Evolutionary conservation across 2,329 filamentous ascomycete genomes (phyloP), one percentile per base, ranked within the genome.

Genomic region (Colletotrichum viniferum): DNA sequence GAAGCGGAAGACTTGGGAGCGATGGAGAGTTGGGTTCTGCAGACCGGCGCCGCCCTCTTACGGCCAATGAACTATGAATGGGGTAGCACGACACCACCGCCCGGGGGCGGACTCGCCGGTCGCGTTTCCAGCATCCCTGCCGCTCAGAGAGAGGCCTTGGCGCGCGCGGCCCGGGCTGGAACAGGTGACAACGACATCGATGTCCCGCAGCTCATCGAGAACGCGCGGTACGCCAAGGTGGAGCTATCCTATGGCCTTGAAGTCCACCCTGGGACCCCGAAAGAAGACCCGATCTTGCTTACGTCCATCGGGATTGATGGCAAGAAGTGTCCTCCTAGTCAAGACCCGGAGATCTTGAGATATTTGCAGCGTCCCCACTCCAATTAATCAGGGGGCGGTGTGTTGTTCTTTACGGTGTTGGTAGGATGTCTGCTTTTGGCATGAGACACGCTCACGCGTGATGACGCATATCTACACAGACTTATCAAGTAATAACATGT

Each of bases 241-340:
- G 63, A 69, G 63, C 52, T 74, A 26, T 58, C 66, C 3, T 74
- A 76, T 24, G 71, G 75, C 8, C 74, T 87, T 13, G 85, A 87
- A 76, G 80, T 87, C 24, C 85, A 87, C 61, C 84, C 85, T 0
- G 79, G 81, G n/a, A 87, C 86, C 10, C 77, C 81, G 6, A 83
- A 82, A 68, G 82, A 86, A 26, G 86, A 87, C 34, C 84, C 84
- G 0, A 81, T 86, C 18, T 56, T 87, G 18, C 79, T 79, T 38
- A 79, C 78, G 1, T 79, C 79, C 26, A 81, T 76, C 48, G 79
- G 81, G 21, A 70, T 77, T 1, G 79, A 78, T 13, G 69, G 76
- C 24, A 74, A 77, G 14, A 80, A 77, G 72, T 77, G 83, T 34
- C 86, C 86, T 9, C 85, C 86, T 7, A 87, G 85, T 52, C 86